Evolutionary conservation across 73 alveolate genomes (phyloP).

Genomic region (Stentor coeruleus): DNA sequence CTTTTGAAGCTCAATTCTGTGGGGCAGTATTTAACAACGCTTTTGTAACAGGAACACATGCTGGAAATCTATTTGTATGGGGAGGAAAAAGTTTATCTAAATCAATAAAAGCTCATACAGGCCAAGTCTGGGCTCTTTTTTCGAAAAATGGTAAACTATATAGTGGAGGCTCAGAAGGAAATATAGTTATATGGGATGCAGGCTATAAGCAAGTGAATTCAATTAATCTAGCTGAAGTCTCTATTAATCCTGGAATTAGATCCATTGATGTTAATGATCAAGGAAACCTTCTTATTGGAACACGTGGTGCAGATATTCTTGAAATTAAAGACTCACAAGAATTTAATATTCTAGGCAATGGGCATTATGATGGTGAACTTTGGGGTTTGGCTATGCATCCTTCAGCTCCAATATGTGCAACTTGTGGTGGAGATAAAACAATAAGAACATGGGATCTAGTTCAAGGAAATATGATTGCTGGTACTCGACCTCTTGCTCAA

Average conservation of each 20-base stretch:
- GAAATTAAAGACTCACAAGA: slow-evolving; percentile 59
- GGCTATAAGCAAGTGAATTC: slow-evolving; percentile 33
- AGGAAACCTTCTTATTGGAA: slow-evolving; percentile 79
- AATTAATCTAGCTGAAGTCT: slow-evolving; percentile 58
- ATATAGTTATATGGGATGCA: slow-evolving; percentile 69
- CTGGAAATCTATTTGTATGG: slow-evolving; percentile 58
- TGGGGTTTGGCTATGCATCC: slow-evolving; percentile 97
- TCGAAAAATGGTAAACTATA: slow-evolving; percentile 60
- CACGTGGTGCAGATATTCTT: slow-evolving; percentile 92
- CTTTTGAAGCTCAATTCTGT: slow-evolving; percentile 28
- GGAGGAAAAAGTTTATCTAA: slow-evolving; percentile 69
- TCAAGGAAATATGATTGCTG: slow-evolving; percentile 62
- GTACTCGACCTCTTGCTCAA: slow-evolving; percentile 71
- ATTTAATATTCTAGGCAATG: slow-evolving; percentile 64
- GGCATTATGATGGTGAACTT: slow-evolving; percentile 97
- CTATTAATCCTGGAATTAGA: slow-evolving; percentile 80
- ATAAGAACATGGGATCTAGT: slow-evolving; percentile 90
- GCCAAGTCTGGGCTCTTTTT: slow-evolving; percentile 58
- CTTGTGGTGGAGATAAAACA: slow-evolving; percentile 98
- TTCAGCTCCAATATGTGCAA: slow-evolving; percentile 63
- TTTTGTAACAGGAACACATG: slow-evolving; percentile 63
- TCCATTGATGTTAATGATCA: slow-evolving; percentile 68
- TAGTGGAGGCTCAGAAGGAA: slow-evolving; percentile 96
- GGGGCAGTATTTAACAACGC: slow-evolving; percentile 25
- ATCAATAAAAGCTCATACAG: slow-evolving; percentile 61